Evolutionary conservation across 371 early-diverging fungal genomes (phyloP), one percentile per base, ranked within the genome.

Genomic region (Dinochytrium kinnereticum): DNA sequence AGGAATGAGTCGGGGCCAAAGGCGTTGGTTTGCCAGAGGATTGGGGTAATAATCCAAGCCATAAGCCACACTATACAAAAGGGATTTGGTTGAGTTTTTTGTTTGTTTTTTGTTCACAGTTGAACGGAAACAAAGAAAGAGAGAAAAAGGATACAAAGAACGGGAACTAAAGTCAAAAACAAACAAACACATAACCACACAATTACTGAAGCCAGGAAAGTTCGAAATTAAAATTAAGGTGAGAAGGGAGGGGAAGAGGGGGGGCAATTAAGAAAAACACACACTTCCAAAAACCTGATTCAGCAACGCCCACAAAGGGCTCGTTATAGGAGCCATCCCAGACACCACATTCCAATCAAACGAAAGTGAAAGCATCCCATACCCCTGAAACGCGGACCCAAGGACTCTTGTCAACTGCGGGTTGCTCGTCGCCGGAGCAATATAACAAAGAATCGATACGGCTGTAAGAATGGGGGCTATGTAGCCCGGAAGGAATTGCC

Each of bases 401-500:
- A 82, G 49, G 59, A 66, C 34, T 36, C 68, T 36, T 37, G 39
- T 57, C 36, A 53, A 24, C 36, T 72, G 94, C 84, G 34, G 86
- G 86, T 10, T 90, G 85, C 49, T 92, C 74, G 21, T 88, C 72
- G 28, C 86, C 83, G 81, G 68, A 13, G 93, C 86, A 73, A 94
- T 84, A 74, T 89, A 92, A 77, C 95, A 95, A 15, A 91, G 80
- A 78, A 93, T 72, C 64, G 94, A 91, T 69, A 96, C 85, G 31
- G 88, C 85, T 2, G 91, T 84, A 44, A 96, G 76, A 33, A 90
- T 75, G 15, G 88, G 86, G 79, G 92, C 87, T 69, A 95, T 84
- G 76, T 89, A 79, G 26, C 36, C 49, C n/a, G 96, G 96, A 17
- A 94, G 70, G 86, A 91, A 91, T 68, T 92, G 92, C 82, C 90